Conservation (phyloP, 495 filamentous ascomycete genomes). For the Poronia punctata region DNA sequence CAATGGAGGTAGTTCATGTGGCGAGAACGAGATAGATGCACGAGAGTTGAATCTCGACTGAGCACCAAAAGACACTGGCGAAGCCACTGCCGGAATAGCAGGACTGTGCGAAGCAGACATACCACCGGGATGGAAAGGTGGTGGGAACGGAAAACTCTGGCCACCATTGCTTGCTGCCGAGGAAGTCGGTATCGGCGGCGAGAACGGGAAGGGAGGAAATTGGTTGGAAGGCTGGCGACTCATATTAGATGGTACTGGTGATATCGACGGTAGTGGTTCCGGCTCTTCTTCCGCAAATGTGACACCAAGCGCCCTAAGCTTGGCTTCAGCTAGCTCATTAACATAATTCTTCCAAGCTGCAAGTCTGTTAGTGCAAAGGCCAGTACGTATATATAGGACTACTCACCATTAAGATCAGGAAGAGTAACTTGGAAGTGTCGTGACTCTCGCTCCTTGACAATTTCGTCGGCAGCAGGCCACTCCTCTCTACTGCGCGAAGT, state of each 20-base stretch:
- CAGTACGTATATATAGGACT: neutral
- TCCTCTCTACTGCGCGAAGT: constrained; percentile 59
- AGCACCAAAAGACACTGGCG: constrained; percentile 51
- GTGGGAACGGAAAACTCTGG: constrained; percentile 54
- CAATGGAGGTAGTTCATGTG: constrained; percentile 35
- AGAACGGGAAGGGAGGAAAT: constrained; percentile 59
- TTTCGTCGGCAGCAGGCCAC: constrained; percentile 62
- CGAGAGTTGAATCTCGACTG: constrained; percentile 47
- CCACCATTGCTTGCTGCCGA: constrained; percentile 55
- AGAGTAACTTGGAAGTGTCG: constrained; percentile 57
- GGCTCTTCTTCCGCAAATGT: constrained; percentile 66
- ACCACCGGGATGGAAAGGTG: constrained; percentile 45
- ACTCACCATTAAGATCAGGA: constrained; percentile 58
- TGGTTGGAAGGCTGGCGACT: constrained; percentile 57
- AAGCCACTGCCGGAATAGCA: constrained; percentile 42
- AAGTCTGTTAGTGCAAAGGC: constrained; percentile 17
- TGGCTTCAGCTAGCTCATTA: constrained; percentile 73
- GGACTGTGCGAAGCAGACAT: constrained; percentile 52
- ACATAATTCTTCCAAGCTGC: constrained; percentile 81
- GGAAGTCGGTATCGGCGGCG: constrained; percentile 61
- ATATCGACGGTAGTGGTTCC: constrained; percentile 44
- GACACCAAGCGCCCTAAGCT: constrained; percentile 83
- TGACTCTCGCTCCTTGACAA: constrained; percentile 45
- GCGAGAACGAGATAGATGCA: constrained; percentile 45
- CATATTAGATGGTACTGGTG: constrained; percentile 40